Evolutionary conservation across 1,139 yeast genomes (phyloP).

Genomic region (Zygotorulaspora mrakii): DNA sequence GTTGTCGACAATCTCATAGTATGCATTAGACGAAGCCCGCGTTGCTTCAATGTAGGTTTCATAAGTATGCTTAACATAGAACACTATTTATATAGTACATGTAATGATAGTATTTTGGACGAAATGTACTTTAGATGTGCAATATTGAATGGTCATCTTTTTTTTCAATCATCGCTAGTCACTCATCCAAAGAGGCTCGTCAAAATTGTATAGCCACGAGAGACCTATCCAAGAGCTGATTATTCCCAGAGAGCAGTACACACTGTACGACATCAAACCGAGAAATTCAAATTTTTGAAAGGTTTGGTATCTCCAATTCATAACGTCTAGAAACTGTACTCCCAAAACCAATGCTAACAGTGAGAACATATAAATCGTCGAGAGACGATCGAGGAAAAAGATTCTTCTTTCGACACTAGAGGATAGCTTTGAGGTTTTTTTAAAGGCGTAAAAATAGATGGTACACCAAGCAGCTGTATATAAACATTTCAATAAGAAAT

Average conservation of each 20-base stretch:
- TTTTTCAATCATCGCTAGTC: too few relatives aligned
- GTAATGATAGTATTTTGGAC: background rate
- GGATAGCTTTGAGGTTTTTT: conserved; percentile 56
- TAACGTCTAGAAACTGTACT: conserved; percentile 54
- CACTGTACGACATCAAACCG: conserved; percentile 76
- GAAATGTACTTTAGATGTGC: background rate
- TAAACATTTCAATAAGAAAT: conserved; percentile 70
- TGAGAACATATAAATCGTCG: conserved; percentile 64
- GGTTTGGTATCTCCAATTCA: conserved; percentile 44
- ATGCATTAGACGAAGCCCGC: background rate
- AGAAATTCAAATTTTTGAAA: conserved; percentile 63
- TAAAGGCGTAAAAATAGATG: conserved; percentile 66
- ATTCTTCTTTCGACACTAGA: conserved; percentile 44
- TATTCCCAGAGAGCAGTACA: conserved; percentile 83
- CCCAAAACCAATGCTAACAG: conserved; percentile 60
- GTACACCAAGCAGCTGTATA: conserved; percentile 86
- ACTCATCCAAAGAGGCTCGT: conserved; percentile 56
- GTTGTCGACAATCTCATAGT: too few relatives aligned
- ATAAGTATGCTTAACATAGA: background rate
- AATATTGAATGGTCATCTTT: background rate
- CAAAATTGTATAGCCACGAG: conserved; percentile 81
- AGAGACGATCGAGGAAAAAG: conserved; percentile 67
- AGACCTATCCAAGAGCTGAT: conserved; percentile 86
- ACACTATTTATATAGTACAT: conserved; percentile 2
- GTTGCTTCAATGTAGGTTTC: background rate